Evolutionary conservation across 106 monocot genomes (phyloP).

Genomic region (Platanthera zijinensis): DNA sequence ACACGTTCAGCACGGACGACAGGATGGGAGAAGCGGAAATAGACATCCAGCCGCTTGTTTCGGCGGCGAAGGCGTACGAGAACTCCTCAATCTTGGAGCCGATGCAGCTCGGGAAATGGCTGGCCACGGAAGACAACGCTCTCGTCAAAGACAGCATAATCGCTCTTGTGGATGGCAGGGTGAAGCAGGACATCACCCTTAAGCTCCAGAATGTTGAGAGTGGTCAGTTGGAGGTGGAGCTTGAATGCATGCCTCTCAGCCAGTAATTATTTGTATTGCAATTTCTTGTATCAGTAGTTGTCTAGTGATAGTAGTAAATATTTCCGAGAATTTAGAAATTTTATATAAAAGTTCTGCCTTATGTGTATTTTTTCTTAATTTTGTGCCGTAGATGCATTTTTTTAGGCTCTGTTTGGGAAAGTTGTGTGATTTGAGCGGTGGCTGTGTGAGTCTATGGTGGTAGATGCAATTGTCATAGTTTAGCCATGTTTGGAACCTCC

Average conservation of each 20-base stretch:
- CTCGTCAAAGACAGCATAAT: slow-evolving; percentile 72
- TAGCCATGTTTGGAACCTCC: no score
- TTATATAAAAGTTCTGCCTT: no score
- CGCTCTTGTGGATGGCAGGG: slow-evolving; percentile 55
- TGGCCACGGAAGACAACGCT: slow-evolving; percentile 48
- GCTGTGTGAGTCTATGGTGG: no score
- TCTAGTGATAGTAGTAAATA: no score
- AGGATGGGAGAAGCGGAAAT: slow-evolving; percentile 91
- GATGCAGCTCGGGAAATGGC: slow-evolving; percentile 65
- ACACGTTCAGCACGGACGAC: slow-evolving; percentile 78
- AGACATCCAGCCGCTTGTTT: slow-evolving; percentile 74
- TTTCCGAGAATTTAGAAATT: no score
- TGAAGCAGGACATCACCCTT: slow-evolving; percentile 69
- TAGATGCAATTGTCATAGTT: no score
- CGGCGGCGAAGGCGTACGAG: slow-evolving; percentile 72
- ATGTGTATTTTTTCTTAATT: no score
- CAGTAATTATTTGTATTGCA: slow-evolving; percentile 23
- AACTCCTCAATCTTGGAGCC: slow-evolving; percentile 36
- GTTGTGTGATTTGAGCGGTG: no score
- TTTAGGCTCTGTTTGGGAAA: no score
- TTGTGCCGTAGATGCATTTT: no score
- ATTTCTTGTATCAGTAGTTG: background rate
- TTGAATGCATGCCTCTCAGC: slow-evolving; percentile 83
- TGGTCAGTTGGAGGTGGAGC: slow-evolving; percentile 77
- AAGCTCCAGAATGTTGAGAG: slow-evolving; percentile 82